Evolutionary conservation across 495 filamentous ascomycete species (phyloP).

Genomic region (Hypoxylon intermedium): DNA sequence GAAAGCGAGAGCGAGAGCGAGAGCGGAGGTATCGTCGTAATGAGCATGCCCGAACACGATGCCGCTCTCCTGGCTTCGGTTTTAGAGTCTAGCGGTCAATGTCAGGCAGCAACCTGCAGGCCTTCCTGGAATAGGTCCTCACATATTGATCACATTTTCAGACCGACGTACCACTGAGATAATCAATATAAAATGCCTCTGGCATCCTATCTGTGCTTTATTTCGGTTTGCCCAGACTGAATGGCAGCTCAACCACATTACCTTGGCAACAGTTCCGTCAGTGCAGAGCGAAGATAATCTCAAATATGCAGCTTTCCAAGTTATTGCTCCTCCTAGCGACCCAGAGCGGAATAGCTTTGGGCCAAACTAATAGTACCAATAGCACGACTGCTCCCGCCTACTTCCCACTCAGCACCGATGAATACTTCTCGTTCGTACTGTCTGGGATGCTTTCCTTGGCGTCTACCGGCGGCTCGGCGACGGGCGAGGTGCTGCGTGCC

Average conservation of each 20-base stretch:
- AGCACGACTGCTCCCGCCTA: constrained; percentile 4
- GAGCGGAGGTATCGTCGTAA: not conserved
- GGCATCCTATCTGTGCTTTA: not conserved
- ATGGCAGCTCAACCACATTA: not conserved
- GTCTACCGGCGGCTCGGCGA: constrained; percentile 37
- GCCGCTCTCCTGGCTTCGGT: not conserved
- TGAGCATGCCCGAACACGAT: not conserved
- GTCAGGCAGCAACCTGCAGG: no score
- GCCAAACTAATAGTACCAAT: constrained; percentile 20
- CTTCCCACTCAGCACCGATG: constrained; percentile 39
- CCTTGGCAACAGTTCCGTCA: not conserved
- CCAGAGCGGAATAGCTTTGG: constrained; percentile 14
- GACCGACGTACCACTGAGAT: no score
- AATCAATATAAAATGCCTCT: constrained; percentile 21
- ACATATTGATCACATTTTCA: no score
- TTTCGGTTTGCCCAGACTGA: constrained; percentile 1
- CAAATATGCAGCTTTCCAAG: constrained; percentile 24
- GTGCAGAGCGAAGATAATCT: not conserved
- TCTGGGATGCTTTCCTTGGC: constrained; percentile 32
- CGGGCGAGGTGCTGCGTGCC: constrained; percentile 47
- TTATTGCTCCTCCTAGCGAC: constrained; percentile 12
- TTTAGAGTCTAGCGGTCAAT: no score
- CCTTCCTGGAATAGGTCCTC: no score
- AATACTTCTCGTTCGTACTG: constrained; percentile 41
- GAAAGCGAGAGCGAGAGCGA: not conserved